A percentile compares a stretch with the other conserved stretches of the same genome.
These are phyloP conservation scores for Termitomyces sp. DNA, from an alignment of 768 basidiomycete genomes.

Conservation along the genomic window DNA sequence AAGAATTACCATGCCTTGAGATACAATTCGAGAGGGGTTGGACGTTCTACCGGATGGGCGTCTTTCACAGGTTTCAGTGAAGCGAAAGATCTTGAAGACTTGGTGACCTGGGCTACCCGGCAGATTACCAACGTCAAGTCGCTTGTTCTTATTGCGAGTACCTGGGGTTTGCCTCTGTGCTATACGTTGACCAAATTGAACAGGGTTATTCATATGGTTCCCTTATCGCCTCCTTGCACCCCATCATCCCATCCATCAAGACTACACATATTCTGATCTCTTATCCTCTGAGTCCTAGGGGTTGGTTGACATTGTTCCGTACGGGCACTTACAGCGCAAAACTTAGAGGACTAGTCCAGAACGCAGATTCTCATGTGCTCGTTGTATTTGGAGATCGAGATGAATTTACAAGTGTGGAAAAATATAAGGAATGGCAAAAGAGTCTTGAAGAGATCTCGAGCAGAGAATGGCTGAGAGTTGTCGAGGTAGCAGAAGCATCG, in stretches of 20 bases:
- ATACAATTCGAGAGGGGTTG: slow-evolving; percentile 79
- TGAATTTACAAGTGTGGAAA: slow-evolving; percentile 56
- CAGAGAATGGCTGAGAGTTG: slow-evolving; percentile 20
- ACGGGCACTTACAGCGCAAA: slow-evolving; percentile 45
- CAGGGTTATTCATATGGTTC: slow-evolving; percentile 84
- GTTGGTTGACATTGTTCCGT: slow-evolving; percentile 65
- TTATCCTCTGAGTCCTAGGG: slow-evolving; percentile 67
- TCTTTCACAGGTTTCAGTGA: slow-evolving; percentile 71
- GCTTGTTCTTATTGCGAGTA: slow-evolving; percentile 56
- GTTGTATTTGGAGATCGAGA: slow-evolving; percentile 64
- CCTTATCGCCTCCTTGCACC: slow-evolving; percentile 63
- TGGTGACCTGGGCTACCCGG: slow-evolving; percentile 50
- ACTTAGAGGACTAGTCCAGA: slow-evolving; percentile 42
- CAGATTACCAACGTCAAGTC: slow-evolving; percentile 36
- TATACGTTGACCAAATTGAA: slow-evolving; percentile 2
- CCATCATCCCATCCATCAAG: slow-evolving; percentile 42
- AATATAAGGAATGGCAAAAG: slow-evolving; percentile 52
- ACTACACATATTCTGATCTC: slow-evolving; percentile 69
- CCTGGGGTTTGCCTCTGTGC: background rate
- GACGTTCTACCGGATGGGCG: slow-evolving; percentile 64
- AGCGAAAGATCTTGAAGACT: slow-evolving; percentile 59
- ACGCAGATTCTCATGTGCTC: slow-evolving; percentile 46
- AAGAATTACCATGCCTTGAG: slow-evolving; percentile 53
- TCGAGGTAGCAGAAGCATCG: slow-evolving; percentile 41
- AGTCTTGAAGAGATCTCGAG: slow-evolving; percentile 24